Base-by-base conservation (phyloP, 345 rosid genomes). In the Corchorus olitorius region DNA sequence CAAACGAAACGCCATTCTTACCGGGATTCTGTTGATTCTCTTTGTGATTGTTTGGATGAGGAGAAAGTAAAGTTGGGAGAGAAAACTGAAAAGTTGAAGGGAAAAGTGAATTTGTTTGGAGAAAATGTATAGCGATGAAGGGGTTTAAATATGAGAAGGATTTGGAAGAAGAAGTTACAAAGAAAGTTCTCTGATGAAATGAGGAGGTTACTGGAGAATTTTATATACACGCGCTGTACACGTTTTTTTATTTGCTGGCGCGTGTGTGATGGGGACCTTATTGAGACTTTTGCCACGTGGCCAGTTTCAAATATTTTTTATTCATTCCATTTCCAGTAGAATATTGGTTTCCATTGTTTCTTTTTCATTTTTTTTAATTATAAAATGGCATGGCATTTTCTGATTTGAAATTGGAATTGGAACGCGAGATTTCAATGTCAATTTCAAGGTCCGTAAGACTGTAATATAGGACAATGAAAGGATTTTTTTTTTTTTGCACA, bases 1-100 rank as follows among this genome's bases (percentile, higher is more conserved):
- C 17, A 86, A 12, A 7, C 94, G 91, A 49, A 87, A 82, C 81
- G 63, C 37, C 58, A 67, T 41, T 2, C 49, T 4, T 35, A 22
- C 34, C 8, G 49, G 45, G 35, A 39, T 54, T 15, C 17, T 11
- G 12, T 48, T 49, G 60, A 61, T 41, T 41, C 9, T 5, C 59
- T 54, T 45, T 13, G 14, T 20, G 27, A 27, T 14, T 41, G 77
- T 73, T 77, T 46, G 79, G 54, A 14, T 8, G 5, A 35, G 52
- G 63, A 15, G 76, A 61, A 19, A 68, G 45, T 55, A 0, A 27
- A 27, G 1, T 27, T 0, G 4, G 20, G 65, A 50, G 43, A 73
- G 49, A 35, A 20, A 58, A 27, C 27, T 27, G 49, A 65, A 67
- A 39, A 45, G 3, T 7, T 6, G 6, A 8, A 16, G 8, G 34